Base-by-base conservation (phyloP, 2,329 filamentous ascomycete species). In the Peltaster fructicola region DNA sequence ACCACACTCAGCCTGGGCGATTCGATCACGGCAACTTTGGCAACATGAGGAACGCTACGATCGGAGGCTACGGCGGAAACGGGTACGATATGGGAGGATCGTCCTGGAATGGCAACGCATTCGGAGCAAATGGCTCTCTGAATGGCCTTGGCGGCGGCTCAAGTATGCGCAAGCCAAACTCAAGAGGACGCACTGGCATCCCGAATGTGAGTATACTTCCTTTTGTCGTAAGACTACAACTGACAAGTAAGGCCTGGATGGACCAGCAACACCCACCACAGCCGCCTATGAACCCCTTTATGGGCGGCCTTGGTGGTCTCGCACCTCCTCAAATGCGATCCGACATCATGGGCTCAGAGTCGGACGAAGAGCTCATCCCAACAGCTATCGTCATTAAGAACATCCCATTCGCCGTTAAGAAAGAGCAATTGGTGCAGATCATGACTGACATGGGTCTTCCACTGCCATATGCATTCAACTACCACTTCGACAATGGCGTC, bases 331-430 rank as follows among this genome's bases (percentile, higher is more conserved):
- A 36, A 34, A 56, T 53, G 37, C 52, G 47, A 36, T 53, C 49
- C 36, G 58, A 54, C 29, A 53, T 52, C 27, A 54, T 63, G 36
- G 42, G 52, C 29, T 56, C 59, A 17, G 58, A 61, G 30, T 65
- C 70, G 23, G 64, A 71, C 29, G 85, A 92, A 38, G 85, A 95
- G 56, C 68, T 98, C 32, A 98, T 98, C 31, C 85, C 85, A 3
- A 98, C 88, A 3, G 88, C 88, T 27, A 95, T 98, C 41, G 88
- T 98, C 30, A 95, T 98, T 56, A 98, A 98, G 60, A 98, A 98
- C 49, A 98, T 98, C 17, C 88, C 90, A 0, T 98, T 98, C 50
- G 88, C 90, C 14, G 82, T 95, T 29, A 84, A 92, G 52, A 95
- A 95, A 56, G 88, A 98, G 54, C 81, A 85, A 43, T 64, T 98